Percentiles rank a stretch among this genome's conserved stretches.
Evolutionary conservation across 495 filamentous ascomycete genomes (phyloP).

Genomic region (Xylaria palmicola): DNA sequence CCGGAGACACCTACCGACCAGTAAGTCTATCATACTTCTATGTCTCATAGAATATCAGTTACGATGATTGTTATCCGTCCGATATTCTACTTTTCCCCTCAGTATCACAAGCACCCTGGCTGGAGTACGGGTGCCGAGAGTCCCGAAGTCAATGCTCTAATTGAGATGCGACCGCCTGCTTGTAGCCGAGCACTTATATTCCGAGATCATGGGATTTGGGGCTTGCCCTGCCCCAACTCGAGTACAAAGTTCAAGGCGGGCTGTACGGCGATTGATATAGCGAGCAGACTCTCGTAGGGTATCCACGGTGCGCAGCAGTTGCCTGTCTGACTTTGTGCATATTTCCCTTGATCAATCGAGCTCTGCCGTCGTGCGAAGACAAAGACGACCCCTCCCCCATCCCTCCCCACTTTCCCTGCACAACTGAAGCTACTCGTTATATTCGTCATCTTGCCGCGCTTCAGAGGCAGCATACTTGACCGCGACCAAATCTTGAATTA

Average conservation of each 20-base stretch:
- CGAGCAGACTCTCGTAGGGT: not conserved
- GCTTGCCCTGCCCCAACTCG: constrained; percentile 18
- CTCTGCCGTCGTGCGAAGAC: not conserved
- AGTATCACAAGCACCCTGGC: not conserved
- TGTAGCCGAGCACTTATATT: constrained; percentile 14
- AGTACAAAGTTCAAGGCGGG: not conserved
- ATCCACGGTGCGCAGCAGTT: not conserved
- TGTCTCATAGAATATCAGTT: not conserved
- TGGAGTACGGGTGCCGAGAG: not conserved
- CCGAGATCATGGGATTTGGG: constrained; percentile 17
- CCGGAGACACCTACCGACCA: constrained; percentile 53
- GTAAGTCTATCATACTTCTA: constrained; percentile 36
- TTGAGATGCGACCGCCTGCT: not conserved
- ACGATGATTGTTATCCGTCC: not conserved
- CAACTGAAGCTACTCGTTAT: not conserved
- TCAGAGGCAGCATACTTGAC: too few species aligned
- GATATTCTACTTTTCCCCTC: constrained; percentile 1
- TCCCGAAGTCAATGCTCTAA: not conserved
- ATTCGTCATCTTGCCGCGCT: not conserved
- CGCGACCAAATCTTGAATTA: not conserved
- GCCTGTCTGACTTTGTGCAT: not conserved
- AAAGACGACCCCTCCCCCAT: not conserved
- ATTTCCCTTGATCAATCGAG: not conserved
- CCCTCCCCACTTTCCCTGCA: not conserved
- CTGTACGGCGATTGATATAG: not conserved